Evolutionary conservation across 1,139 yeast species (phyloP).

Genomic region (Taphrina betulina): DNA sequence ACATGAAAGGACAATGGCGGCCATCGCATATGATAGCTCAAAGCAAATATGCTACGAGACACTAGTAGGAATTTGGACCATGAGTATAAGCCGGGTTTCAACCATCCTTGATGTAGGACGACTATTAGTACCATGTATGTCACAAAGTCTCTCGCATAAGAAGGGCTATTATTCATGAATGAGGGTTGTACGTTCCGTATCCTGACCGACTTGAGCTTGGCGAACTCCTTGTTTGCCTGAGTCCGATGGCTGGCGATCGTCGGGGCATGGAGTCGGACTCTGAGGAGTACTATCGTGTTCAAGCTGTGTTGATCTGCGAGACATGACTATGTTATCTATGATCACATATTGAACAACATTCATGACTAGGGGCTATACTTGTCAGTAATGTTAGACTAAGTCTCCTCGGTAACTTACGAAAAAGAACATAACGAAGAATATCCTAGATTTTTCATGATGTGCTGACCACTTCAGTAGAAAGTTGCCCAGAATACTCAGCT

Average conservation of each 20-base stretch:
- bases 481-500: slow-evolving; percentile 58
- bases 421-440: slow-evolving; percentile 79
- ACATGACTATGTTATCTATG: slow-evolving; percentile 72
- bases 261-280: too few relatives aligned
- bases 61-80: too few relatives aligned
- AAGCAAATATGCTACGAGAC: too few relatives aligned
- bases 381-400: neutral
- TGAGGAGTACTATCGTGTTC: neutral
- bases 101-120: too few relatives aligned
- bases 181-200: slow-evolving; percentile 7
- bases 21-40: too few relatives aligned
- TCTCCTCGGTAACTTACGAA: slow-evolving; percentile 42
- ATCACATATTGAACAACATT: slow-evolving; percentile 74
- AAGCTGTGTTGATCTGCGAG: neutral
- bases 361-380: slow-evolving; percentile 51
- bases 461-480: slow-evolving; percentile 73
- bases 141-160: too few relatives aligned
- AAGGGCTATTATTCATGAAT: slow-evolving; percentile 9
- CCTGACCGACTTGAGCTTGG: neutral
- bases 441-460: slow-evolving; percentile 75
- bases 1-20: too few relatives aligned
- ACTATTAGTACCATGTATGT: too few relatives aligned
- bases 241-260: too few relatives aligned
- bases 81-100: too few relatives aligned
- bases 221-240: too few relatives aligned